A percentile compares a stretch with the other conserved stretches of the same genome.
Evolutionary conservation across 495 filamentous ascomycete species (phyloP).

Genomic region (Xylaria curta): DNA sequence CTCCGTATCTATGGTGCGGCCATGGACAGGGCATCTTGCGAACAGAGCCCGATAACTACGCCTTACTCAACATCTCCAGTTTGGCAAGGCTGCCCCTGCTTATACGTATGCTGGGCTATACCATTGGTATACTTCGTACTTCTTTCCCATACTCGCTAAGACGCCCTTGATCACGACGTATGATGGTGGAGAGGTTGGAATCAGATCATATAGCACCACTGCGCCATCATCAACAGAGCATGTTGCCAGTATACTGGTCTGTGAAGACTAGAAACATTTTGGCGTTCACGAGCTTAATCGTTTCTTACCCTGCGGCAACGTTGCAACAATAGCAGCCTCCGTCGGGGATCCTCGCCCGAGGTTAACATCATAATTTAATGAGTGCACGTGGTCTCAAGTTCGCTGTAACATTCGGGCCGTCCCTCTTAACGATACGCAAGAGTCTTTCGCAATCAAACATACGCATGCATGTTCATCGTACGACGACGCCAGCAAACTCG

Average conservation of each 20-base stretch:
- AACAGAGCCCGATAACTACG: background rate
- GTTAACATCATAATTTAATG: background rate
- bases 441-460: background rate
- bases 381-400: background rate
- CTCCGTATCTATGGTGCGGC: constrained; percentile 3
- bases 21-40: constrained; percentile 2
- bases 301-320: background rate
- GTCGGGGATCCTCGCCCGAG: constrained; percentile 5
- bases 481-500: constrained; percentile 9
- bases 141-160: background rate
- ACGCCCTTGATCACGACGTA: constrained; percentile 10
- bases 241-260: background rate
- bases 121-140: constrained; percentile 2
- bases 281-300: background rate
- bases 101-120: background rate
- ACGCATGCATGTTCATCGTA: constrained; percentile 7
- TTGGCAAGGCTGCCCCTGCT: constrained; percentile 22
- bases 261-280: background rate
- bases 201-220: constrained; percentile 27
- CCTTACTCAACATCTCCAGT: background rate
- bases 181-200: constrained; percentile 2
- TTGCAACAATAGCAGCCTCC: background rate
- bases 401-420: constrained; percentile 3
- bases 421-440: constrained; percentile 6
- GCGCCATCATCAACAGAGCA: background rate